Conservation (phyloP, 129 eudicot species). For the Gnaphalium uliginosum region DNA sequence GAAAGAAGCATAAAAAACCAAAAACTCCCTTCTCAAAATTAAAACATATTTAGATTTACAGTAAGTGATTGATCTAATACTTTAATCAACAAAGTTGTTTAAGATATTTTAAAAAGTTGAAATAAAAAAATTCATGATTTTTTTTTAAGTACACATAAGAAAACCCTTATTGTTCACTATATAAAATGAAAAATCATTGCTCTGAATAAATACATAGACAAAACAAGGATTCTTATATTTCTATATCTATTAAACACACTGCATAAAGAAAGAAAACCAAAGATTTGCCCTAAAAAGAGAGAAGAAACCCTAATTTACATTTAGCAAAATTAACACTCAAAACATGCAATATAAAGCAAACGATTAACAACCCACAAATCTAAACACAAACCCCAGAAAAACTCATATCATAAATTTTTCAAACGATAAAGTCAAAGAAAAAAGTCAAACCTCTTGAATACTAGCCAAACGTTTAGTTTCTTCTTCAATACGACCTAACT, state of each 20-base stretch:
- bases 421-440: neutral
- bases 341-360: conserved; percentile 8
- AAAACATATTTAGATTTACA: conserved; percentile 7
- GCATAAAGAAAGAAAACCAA: neutral
- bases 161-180: too few species aligned
- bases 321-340: neutral
- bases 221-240: too few species aligned
- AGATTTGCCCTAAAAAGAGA: conserved; percentile 1
- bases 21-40: neutral
- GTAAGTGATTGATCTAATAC: neutral
- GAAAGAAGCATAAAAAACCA: conserved; percentile 19
- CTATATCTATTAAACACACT: neutral
- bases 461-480: conserved; percentile 77
- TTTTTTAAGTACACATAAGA: too few species aligned
- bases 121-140: too few species aligned
- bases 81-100: neutral
- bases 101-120: neutral
- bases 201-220: too few species aligned
- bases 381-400: conserved; percentile 22
- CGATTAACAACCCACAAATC: conserved; percentile 8
- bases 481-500: conserved; percentile 82
- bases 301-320: conserved; percentile 33
- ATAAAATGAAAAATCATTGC: too few species aligned
- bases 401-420: neutral
- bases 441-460: conserved; percentile 72